Conservation (phyloP, 176 grass and related monocot species). For the Oryza glaberrima region DNA sequence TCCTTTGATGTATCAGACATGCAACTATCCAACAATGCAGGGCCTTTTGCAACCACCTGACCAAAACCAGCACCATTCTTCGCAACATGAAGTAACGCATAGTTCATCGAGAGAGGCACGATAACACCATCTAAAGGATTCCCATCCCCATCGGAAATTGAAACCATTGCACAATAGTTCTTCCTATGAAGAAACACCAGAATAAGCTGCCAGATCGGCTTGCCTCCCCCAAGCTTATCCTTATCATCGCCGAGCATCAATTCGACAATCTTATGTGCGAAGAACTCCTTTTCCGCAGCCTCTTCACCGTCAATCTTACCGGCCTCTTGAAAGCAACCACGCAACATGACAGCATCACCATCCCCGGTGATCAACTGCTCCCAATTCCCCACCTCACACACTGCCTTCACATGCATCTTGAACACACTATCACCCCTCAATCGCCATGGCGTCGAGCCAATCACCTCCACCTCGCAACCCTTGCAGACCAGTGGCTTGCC, state of each 20-base stretch:
- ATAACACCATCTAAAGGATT: conserved; percentile 71
- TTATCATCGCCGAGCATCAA: conserved; percentile 50
- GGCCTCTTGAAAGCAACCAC: conserved; percentile 44
- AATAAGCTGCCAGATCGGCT: conserved; percentile 92
- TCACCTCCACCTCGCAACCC: conserved; percentile 55
- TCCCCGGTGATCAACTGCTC: conserved; percentile 41
- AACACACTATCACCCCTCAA: background rate
- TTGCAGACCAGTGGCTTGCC: conserved; percentile 64
- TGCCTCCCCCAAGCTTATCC: conserved; percentile 42
- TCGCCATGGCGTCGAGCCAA: conserved; percentile 12
- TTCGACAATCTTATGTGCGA: conserved; percentile 66
- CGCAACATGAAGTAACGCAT: conserved; percentile 63
- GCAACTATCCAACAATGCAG: conserved; percentile 19
- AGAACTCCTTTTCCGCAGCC: conserved; percentile 52
- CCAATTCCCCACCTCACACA: conserved; percentile 45
- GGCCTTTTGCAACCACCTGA: conserved; percentile 15
- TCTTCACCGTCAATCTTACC: conserved; percentile 38
- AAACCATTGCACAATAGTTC: conserved; percentile 66
- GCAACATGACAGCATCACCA: conserved; percentile 52
- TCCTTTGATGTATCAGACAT: conserved; percentile 34
- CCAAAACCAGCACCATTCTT: conserved; percentile 44
- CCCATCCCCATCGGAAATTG: conserved; percentile 49
- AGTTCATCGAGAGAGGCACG: conserved; percentile 68
- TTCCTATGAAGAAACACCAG: conserved; percentile 68
- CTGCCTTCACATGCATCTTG: conserved; percentile 63